These are phyloP conservation scores for Phytophthora multivora DNA, from an alignment of 352 stramenopile species.

Conservation along the genomic window DNA sequence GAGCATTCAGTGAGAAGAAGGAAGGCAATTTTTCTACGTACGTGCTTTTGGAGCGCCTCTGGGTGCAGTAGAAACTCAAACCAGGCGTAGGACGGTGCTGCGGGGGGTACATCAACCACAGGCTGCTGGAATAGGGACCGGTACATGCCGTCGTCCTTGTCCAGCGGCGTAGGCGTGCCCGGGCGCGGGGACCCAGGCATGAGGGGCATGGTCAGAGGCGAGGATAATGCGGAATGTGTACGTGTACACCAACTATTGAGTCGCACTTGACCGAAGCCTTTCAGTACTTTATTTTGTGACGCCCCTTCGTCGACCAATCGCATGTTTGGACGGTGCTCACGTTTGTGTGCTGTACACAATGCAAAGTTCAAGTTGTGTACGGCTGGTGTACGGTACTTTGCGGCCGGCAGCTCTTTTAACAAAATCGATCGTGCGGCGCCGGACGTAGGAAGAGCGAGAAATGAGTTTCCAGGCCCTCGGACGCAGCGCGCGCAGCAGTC, in stretches of 20 bases:
- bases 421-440: slow-evolving; percentile 23
- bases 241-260: slow-evolving; percentile 1
- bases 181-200: slow-evolving; percentile 73
- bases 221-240: slow-evolving; percentile 2
- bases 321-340: background rate
- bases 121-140: slow-evolving; percentile 87
- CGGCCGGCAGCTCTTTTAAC: slow-evolving; percentile 15
- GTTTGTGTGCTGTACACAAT: no score
- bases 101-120: slow-evolving; percentile 69
- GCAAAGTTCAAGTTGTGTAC: slow-evolving; percentile 37
- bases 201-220: slow-evolving; percentile 40
- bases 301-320: slow-evolving; percentile 17
- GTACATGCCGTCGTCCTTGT: slow-evolving; percentile 77
- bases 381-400: slow-evolving; percentile 18
- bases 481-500: slow-evolving; percentile 47
- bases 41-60: slow-evolving; percentile 72
- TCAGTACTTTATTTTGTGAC: background rate
- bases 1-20: background rate
- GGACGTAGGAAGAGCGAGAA: background rate
- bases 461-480: slow-evolving; percentile 67
- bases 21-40: slow-evolving; percentile 30
- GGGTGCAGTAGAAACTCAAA: slow-evolving; percentile 88
- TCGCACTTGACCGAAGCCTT: background rate
- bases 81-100: slow-evolving; percentile 76
- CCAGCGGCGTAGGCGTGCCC: slow-evolving; percentile 37